These are phyloP conservation scores for Volutella citrinella DNA, from an alignment of 2,329 filamentous ascomycete genomes.

Conservation along the genomic window DNA sequence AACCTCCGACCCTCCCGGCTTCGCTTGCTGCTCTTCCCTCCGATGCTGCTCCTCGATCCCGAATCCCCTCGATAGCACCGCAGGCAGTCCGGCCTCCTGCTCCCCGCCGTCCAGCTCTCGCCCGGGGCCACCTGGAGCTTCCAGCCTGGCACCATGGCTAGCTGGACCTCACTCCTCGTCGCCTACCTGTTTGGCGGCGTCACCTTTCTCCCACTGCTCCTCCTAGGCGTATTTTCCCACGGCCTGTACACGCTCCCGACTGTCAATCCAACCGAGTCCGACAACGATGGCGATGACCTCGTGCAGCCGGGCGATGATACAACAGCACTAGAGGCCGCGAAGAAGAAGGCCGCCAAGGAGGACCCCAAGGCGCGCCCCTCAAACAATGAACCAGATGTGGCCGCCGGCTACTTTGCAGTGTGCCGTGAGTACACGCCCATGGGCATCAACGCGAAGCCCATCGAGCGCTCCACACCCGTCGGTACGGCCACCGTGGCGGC, in stretches of 20 bases:
- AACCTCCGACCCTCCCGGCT: background rate
- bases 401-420: constrained; percentile 92
- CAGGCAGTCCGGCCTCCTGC: constrained; percentile 9
- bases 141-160: constrained; percentile 50
- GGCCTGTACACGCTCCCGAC: constrained; percentile 67
- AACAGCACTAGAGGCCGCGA: constrained; percentile 58
- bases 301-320: constrained; percentile 63
- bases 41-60: constrained; percentile 9
- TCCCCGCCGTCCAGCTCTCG: constrained; percentile 15
- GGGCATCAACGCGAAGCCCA: constrained; percentile 88
- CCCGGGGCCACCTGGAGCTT: constrained; percentile 16
- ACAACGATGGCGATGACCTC: constrained; percentile 37
- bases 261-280: constrained; percentile 24
- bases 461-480: constrained; percentile 78
- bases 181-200: constrained; percentile 83
- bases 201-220: constrained; percentile 76
- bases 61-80: constrained; percentile 6
- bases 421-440: constrained; percentile 89
- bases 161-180: constrained; percentile 60
- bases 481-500: constrained; percentile 71
- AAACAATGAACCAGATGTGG: constrained; percentile 70
- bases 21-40: constrained; percentile 2
- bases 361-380: constrained; percentile 54
- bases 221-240: constrained; percentile 60
- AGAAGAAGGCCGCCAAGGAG: constrained; percentile 55